Conservation (phyloP, 2,329 filamentous ascomycete genomes). For the Polytolypa hystricis region DNA sequence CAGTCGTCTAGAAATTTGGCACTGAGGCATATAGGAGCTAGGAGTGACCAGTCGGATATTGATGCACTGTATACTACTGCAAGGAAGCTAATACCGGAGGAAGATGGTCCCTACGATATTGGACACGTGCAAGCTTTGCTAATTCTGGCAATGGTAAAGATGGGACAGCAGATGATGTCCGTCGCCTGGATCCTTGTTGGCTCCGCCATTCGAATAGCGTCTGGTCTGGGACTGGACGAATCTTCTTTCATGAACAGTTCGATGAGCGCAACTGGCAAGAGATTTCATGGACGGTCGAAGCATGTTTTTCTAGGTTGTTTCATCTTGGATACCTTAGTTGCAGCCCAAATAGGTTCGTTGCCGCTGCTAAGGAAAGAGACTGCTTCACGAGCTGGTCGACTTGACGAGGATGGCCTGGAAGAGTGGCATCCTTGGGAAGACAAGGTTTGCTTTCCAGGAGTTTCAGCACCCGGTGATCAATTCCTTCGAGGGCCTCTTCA, state of each 20-base stretch:
- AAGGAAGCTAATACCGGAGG: conserved; percentile 27
- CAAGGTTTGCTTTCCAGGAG: conserved; percentile 25
- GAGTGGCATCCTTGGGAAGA: conserved; percentile 65
- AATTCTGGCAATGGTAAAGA: conserved; percentile 39
- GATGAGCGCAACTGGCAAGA: conserved; percentile 12
- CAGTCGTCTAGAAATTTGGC: conserved; percentile 11
- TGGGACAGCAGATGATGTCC: conserved; percentile 36
- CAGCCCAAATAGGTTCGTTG: conserved; percentile 34
- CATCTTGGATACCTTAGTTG: conserved; percentile 42
- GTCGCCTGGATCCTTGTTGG: conserved; percentile 45
- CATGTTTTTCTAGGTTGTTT: conserved; percentile 43
- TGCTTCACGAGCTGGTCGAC: conserved; percentile 35
- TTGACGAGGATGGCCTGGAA: conserved; percentile 57
- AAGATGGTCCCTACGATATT: conserved; percentile 29
- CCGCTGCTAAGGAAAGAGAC: conserved; percentile 42
- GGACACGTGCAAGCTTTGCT: conserved; percentile 36
- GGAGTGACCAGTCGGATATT: conserved; percentile 5
- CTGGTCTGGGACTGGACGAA: conserved; percentile 26
- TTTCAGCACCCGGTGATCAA: conserved; percentile 15
- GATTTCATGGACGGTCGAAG: conserved; percentile 26
- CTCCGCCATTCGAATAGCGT: conserved; percentile 39
- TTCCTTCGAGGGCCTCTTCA: conserved; percentile 32
- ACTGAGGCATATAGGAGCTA: conserved; percentile 1
- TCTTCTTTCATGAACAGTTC: conserved; percentile 13
- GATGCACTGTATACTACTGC: conserved; percentile 26